phyloP scores from a whole-genome alignment of 2,329 filamentous ascomycete species.

The Truncatella angustata region DNA sequence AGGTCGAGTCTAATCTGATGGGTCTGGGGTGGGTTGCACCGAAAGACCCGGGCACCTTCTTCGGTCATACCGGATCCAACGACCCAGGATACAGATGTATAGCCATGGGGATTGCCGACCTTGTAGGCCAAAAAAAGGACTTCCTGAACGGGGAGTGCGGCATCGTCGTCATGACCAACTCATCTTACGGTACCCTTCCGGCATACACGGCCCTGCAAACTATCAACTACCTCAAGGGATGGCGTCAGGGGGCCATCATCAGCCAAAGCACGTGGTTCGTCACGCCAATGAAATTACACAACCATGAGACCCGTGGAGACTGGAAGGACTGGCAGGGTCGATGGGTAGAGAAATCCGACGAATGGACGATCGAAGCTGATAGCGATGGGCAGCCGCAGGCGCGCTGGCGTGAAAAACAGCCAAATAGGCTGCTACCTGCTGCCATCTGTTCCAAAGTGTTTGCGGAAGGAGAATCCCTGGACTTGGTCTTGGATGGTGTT shows the following conservation, averaged over 20 bases:
- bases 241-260: too few species aligned
- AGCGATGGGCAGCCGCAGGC: not conserved
- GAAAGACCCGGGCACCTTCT: not conserved
- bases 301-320: not conserved
- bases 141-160: not conserved
- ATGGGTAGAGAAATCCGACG: not conserved
- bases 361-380: conserved; percentile 5
- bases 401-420: not conserved
- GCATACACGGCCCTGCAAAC: not conserved
- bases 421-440: not conserved
- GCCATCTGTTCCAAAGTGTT: not conserved
- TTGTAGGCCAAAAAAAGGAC: not conserved
- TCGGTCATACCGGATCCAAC: conserved; percentile 3
- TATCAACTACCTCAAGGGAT: not conserved
- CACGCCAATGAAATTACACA: not conserved
- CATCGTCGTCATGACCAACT: conserved; percentile 6
- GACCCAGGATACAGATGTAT: conserved; percentile 5
- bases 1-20: conserved; percentile 1
- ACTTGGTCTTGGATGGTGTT: not conserved
- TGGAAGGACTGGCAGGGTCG: conserved; percentile 1
- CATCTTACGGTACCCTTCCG: not conserved
- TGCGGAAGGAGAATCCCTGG: not conserved
- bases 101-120: not conserved
- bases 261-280: not conserved
- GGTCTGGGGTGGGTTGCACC: conserved; percentile 4